A percentile compares a stretch with the other conserved stretches of the same genome.
Evolutionary conservation across 2,329 filamentous ascomycete species (phyloP).

Genomic region (Aureobasidium sp.): DNA sequence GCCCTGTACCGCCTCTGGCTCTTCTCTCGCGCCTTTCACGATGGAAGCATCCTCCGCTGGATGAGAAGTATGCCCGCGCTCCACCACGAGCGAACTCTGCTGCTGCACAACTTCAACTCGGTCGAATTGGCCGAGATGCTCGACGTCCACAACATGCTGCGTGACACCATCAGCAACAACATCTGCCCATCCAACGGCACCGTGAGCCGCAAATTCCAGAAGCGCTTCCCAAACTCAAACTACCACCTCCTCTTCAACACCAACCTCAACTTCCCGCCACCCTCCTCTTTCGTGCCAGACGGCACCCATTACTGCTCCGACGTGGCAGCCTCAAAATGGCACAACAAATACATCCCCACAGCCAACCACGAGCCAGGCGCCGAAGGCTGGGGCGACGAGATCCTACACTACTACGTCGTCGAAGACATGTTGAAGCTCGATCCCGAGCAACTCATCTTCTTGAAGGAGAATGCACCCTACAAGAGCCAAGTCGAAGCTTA

Average conservation of each 20-base stretch:
- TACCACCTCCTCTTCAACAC: constrained; percentile 45
- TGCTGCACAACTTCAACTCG: constrained; percentile 52
- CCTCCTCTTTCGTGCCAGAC: constrained; percentile 19
- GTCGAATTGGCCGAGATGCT: constrained; percentile 50
- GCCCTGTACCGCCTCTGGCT: constrained; percentile 55
- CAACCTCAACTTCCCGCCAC: constrained; percentile 40
- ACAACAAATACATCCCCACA: constrained; percentile 14
- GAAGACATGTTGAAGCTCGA: constrained; percentile 57
- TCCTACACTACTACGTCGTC: constrained; percentile 54
- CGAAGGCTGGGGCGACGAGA: constrained; percentile 58
- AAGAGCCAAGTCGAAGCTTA: constrained; percentile 51
- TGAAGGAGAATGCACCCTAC: constrained; percentile 46
- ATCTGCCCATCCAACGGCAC: constrained; percentile 54
- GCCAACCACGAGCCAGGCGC: constrained; percentile 33
- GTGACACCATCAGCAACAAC: constrained; percentile 47
- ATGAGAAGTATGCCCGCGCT: constrained; percentile 38
- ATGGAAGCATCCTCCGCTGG: constrained; percentile 40
- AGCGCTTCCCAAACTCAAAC: constrained; percentile 43
- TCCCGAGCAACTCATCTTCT: constrained; percentile 49
- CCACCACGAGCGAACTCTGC: constrained; percentile 43
- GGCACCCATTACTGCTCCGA: constrained; percentile 5
- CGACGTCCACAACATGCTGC: constrained; percentile 47
- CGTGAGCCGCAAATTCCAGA: constrained; percentile 49
- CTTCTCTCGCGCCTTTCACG: constrained; percentile 51
- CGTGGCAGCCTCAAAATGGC: constrained; percentile 7